These are phyloP conservation scores for Kockiozyma suomiensis DNA, from an alignment of 805 yeast genomes.

Conservation along the genomic window DNA sequence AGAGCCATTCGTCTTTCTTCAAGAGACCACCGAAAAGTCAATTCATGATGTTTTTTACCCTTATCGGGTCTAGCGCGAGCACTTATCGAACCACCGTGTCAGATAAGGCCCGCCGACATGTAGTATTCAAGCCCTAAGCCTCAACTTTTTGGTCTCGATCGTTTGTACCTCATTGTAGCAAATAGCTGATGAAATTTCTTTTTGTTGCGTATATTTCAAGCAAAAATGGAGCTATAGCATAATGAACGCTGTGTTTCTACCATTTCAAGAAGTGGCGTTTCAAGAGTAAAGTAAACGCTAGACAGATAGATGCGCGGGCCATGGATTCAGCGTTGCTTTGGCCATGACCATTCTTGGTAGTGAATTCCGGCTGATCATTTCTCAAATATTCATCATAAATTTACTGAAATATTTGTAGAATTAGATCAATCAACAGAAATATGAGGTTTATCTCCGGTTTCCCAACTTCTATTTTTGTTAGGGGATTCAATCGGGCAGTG, in stretches of 20 bases:
- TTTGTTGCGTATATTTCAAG: too few species aligned
- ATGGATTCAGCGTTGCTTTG: not conserved
- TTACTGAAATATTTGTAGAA: not conserved
- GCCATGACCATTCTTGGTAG: conserved; percentile 9
- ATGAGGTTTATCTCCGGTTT: too few species aligned
- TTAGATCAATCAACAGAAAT: too few species aligned
- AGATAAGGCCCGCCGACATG: not conserved
- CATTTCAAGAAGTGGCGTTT: not conserved
- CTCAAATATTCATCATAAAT: not conserved
- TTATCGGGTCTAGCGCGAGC: not conserved
- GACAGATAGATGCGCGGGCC: conserved; percentile 4
- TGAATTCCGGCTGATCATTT: conserved; percentile 5
- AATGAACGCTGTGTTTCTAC: too few species aligned
- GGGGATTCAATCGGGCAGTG: too few species aligned
- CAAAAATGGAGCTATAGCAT: too few species aligned
- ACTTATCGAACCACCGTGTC: not conserved
- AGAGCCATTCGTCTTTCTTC: not conserved
- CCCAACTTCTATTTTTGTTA: too few species aligned
- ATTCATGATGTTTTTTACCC: not conserved
- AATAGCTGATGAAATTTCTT: too few species aligned
- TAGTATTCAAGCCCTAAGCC: not conserved
- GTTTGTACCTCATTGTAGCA: too few species aligned
- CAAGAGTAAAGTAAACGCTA: not conserved
- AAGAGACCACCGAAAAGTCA: not conserved
- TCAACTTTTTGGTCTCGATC: not conserved